Percentiles rank a stretch among this genome's conserved stretches.
Evolutionary conservation across 1,139 yeast genomes (phyloP).

Genomic region (Protomyces arabidopsidicola): DNA sequence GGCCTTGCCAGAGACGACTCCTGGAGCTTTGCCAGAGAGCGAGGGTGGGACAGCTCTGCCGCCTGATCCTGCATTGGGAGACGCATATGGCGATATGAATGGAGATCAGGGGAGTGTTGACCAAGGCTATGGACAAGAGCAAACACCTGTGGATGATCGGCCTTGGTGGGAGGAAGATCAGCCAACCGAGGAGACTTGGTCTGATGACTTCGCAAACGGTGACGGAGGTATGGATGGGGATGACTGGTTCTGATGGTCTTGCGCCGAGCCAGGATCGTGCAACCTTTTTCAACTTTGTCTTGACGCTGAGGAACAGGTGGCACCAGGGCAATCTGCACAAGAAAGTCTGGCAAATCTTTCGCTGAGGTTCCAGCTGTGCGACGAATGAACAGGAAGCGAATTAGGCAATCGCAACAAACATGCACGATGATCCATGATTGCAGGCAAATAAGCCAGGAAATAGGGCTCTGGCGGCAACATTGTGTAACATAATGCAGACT

Average conservation of each 20-base stretch:
- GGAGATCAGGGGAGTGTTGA: background rate
- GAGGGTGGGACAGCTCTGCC: background rate
- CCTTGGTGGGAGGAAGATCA: slow-evolving; percentile 20
- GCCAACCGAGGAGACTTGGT: background rate
- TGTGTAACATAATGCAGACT: too few species aligned
- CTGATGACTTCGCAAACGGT: background rate
- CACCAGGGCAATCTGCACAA: too few species aligned
- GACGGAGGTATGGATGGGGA: background rate
- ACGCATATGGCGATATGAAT: background rate
- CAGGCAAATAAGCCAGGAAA: too few species aligned
- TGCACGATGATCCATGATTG: too few species aligned
- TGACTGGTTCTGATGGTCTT: background rate
- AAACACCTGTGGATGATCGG: background rate
- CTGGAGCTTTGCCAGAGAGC: background rate
- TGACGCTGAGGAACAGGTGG: too few species aligned
- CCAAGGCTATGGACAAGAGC: background rate
- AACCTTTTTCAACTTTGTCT: too few species aligned
- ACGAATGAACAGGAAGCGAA: too few species aligned
- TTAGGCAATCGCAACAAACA: too few species aligned
- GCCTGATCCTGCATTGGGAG: background rate
- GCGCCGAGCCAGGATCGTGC: background rate
- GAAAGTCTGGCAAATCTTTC: too few species aligned
- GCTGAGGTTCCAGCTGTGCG: too few species aligned
- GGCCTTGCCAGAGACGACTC: background rate
- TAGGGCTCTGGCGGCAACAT: too few species aligned